phyloP scores from a whole-genome alignment of 2,329 filamentous ascomycete genomes.

The Sodiomyces alkalinus region DNA sequence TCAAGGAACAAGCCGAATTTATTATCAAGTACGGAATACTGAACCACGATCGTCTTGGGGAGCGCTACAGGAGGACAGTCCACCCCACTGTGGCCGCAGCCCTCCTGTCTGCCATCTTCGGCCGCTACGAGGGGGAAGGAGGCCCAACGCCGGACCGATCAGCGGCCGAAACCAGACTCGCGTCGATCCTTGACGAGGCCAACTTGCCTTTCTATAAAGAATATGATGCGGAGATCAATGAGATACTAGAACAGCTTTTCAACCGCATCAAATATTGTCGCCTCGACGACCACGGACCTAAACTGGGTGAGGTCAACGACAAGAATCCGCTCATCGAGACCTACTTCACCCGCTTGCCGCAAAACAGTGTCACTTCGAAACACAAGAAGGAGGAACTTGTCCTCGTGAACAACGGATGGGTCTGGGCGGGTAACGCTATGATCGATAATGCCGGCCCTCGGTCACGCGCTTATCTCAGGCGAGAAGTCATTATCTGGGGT shows the following conservation, averaged over 20 bases:
- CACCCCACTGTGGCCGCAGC: constrained; percentile 57
- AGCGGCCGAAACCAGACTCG: constrained; percentile 38
- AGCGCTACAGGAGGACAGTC: constrained; percentile 58
- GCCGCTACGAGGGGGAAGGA: constrained; percentile 43
- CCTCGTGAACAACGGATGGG: constrained; percentile 93
- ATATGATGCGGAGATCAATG: constrained; percentile 69
- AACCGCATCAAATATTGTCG: constrained; percentile 92
- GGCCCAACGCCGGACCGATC: constrained; percentile 31
- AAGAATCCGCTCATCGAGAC: constrained; percentile 76
- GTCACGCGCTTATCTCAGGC: constrained; percentile 83
- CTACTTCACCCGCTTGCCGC: constrained; percentile 83
- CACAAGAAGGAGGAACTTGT: constrained; percentile 64
- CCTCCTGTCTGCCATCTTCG: constrained; percentile 52
- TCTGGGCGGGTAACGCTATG: constrained; percentile 93
- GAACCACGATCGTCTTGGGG: constrained; percentile 61
- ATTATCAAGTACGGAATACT: constrained; percentile 53
- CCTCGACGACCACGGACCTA: constrained; percentile 83
- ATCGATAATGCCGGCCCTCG: constrained; percentile 83
- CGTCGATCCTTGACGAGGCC: constrained; percentile 59
- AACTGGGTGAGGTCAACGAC: constrained; percentile 61
- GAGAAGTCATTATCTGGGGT: constrained; percentile 96
- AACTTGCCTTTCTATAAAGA: constrained; percentile 86
- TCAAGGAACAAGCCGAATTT: constrained; percentile 43
- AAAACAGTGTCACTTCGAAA: constrained; percentile 62
- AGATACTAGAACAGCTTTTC: constrained; percentile 80